Conservation (phyloP, 495 filamentous ascomycete genomes). For the Aspergillus biplanus region DNA sequence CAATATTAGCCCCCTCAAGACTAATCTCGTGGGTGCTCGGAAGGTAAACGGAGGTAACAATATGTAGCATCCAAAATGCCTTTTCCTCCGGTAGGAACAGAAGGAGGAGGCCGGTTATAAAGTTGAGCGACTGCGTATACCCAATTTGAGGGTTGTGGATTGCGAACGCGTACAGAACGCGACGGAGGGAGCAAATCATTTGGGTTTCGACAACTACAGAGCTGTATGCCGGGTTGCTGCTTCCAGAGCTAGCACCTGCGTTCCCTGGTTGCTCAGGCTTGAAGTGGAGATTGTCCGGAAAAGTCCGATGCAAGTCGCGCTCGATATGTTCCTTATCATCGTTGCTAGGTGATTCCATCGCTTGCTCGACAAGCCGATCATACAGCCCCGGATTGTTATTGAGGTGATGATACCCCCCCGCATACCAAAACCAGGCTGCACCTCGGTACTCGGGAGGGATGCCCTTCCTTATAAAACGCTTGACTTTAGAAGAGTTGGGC, state of each 20-base stretch:
- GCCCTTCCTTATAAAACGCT: slow-evolving; percentile 91
- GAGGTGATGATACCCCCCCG: slow-evolving; percentile 80
- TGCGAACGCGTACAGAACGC: slow-evolving; percentile 87
- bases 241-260: slow-evolving; percentile 29
- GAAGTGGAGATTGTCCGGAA: slow-evolving; percentile 93
- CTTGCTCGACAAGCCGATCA: slow-evolving; percentile 63
- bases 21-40: slow-evolving; percentile 92
- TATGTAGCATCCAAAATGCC: slow-evolving; percentile 90
- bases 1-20: slow-evolving; percentile 91
- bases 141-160: slow-evolving; percentile 87
- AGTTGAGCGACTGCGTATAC: slow-evolving; percentile 97
- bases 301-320: slow-evolving; percentile 91
- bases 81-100: slow-evolving; percentile 92
- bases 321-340: slow-evolving; percentile 90
- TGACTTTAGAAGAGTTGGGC: slow-evolving; percentile 75
- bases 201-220: slow-evolving; percentile 64
- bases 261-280: slow-evolving; percentile 62
- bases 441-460: slow-evolving; percentile 92
- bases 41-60: slow-evolving; percentile 85
- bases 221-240: slow-evolving; percentile 34
- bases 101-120: slow-evolving; percentile 92
- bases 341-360: slow-evolving; percentile 63
- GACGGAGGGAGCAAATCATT: slow-evolving; percentile 78
- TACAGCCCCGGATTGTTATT: slow-evolving; percentile 76
- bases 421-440: slow-evolving; percentile 96